Conservation (phyloP, 2,329 filamentous ascomycete species). For the Emergomyces africanus region DNA sequence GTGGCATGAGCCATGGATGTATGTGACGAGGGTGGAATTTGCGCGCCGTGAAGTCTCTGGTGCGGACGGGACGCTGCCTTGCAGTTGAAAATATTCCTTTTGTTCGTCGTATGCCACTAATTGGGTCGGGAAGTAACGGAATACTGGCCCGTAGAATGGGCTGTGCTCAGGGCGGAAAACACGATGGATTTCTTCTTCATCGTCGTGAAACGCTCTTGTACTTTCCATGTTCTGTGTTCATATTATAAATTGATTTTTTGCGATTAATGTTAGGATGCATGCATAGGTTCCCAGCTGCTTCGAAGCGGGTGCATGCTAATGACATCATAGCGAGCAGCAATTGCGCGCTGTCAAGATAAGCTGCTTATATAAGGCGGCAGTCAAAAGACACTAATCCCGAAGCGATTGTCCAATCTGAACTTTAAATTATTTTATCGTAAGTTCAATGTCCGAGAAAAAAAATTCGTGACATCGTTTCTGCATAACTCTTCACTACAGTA, state of each 20-base stretch:
- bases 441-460: neutral
- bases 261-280: neutral
- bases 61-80: neutral
- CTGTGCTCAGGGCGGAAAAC: neutral
- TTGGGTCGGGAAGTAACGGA: neutral
- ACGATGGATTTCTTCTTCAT: neutral
- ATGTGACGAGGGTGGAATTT: neutral
- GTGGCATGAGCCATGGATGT: conserved; percentile 1
- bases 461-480: neutral
- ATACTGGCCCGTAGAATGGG: neutral
- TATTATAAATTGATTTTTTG: neutral
- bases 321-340: neutral
- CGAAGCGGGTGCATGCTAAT: neutral
- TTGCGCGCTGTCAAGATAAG: neutral
- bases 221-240: neutral
- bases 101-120: neutral
- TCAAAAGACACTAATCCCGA: neutral
- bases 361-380: neutral
- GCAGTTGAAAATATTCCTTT: neutral
- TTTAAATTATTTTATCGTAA: conserved; percentile 1
- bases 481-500: neutral
- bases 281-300: neutral
- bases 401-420: neutral
- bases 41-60: neutral
- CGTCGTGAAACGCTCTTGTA: neutral